Percentiles rank a stretch among this genome's conserved stretches.
Conservation (phyloP, 208 protist species). For the Leishmania guyanensis region DNA sequence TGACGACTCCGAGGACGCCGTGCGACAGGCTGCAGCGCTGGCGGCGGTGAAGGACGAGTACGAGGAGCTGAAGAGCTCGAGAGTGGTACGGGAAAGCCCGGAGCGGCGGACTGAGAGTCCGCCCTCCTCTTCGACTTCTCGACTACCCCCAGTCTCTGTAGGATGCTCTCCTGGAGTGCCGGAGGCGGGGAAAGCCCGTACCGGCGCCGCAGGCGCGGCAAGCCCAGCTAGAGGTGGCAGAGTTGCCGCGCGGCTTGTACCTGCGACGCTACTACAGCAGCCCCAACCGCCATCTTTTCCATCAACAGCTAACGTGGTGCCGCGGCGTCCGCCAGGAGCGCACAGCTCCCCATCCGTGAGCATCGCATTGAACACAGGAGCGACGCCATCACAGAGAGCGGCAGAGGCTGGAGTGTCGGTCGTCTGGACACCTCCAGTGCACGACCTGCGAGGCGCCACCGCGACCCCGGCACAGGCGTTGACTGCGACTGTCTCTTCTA, state of each 20-base stretch:
- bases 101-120: background rate
- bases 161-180: background rate
- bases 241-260: background rate
- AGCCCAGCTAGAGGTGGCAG: background rate
- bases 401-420: background rate
- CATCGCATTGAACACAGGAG: background rate
- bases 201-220: background rate
- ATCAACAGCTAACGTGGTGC: background rate
- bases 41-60: constrained; percentile 2
- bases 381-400: background rate
- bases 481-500: background rate
- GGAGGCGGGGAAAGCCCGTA: background rate
- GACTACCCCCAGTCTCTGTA: constrained; percentile 4
- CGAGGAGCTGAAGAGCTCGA: background rate
- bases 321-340: background rate
- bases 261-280: background rate
- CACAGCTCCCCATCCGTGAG: background rate
- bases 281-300: background rate
- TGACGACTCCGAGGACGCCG: constrained; percentile 36
- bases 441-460: background rate
- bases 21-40: background rate
- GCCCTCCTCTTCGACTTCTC: background rate
- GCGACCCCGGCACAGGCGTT: background rate
- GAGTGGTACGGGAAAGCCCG: background rate
- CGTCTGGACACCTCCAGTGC: background rate